Evolutionary conservation across 1,284 basidiomycete species (phyloP).

Genomic region (Naganishia sp.): DNA sequence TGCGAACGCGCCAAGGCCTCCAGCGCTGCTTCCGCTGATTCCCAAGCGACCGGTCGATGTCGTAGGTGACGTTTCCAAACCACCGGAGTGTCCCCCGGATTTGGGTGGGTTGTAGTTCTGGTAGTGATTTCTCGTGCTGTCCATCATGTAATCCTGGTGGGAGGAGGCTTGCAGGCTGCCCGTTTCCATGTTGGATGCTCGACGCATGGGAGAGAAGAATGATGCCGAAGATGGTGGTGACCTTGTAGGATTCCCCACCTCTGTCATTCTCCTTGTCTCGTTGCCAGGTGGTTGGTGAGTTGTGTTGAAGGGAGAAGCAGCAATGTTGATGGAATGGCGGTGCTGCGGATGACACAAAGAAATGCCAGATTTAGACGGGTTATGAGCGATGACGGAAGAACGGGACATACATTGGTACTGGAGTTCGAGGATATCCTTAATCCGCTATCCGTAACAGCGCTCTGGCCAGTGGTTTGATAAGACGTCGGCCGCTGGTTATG

Average conservation of each 20-base stretch:
- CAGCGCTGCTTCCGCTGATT: conserved; percentile 12
- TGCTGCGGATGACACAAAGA: conserved; percentile 19
- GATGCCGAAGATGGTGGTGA: conserved; percentile 7
- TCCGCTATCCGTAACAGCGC: not conserved
- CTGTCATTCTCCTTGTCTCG: not conserved
- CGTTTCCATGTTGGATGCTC: conserved; percentile 19
- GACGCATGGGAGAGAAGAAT: conserved; percentile 23
- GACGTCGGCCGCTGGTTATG: not conserved
- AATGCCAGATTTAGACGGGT: not conserved
- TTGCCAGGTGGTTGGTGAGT: not conserved
- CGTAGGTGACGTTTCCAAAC: conserved; percentile 7
- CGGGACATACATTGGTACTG: not conserved
- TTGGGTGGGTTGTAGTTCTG: conserved; percentile 11
- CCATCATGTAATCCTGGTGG: not conserved
- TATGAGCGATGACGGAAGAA: too few species aligned
- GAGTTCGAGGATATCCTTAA: not conserved
- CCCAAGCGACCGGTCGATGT: conserved; percentile 16
- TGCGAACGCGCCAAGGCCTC: conserved; percentile 21
- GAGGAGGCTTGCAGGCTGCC: not conserved
- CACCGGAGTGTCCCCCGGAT: conserved; percentile 12
- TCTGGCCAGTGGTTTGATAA: not conserved
- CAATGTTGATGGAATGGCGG: conserved; percentile 17
- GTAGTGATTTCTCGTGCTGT: not conserved
- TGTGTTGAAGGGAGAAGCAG: not conserved
- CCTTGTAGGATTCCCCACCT: not conserved